Conservation (phyloP, 441 rosid genomes). For the Gossypium davidsonii region DNA sequence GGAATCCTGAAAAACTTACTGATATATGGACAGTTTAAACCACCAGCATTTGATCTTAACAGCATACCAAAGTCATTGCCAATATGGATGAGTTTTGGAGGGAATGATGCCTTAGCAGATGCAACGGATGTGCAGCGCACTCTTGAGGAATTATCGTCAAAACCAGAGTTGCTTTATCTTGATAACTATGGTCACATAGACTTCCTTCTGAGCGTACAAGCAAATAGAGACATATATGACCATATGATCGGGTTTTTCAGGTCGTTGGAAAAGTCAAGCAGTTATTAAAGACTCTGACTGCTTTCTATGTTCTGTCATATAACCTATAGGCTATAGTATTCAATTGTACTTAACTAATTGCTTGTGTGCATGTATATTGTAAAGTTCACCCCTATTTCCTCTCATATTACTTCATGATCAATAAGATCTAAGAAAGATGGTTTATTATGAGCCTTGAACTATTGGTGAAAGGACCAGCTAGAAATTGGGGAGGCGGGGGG, state of each 20-base stretch:
- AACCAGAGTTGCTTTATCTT: conserved; percentile 62
- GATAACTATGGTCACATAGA: conserved; percentile 82
- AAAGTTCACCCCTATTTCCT: neutral
- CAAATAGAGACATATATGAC: conserved; percentile 50
- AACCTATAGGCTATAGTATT: neutral
- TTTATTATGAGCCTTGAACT: neutral
- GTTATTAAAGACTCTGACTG: conserved; percentile 27
- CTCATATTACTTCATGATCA: neutral
- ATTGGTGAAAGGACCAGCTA: neutral
- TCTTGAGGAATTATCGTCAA: conserved; percentile 41
- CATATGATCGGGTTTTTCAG: conserved; percentile 60
- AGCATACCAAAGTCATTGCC: conserved; percentile 60
- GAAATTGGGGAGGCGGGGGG: neutral
- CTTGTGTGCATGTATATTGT: conserved; percentile 7
- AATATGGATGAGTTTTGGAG: conserved; percentile 87
- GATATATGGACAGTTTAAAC: conserved; percentile 46
- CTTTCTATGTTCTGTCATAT: neutral
- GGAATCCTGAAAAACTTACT: conserved; percentile 55
- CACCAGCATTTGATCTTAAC: conserved; percentile 63
- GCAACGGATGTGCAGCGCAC: conserved; percentile 53
- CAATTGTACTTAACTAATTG: neutral
- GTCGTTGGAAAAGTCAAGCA: conserved; percentile 33
- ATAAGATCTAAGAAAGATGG: neutral
- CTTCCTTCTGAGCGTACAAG: conserved; percentile 51
- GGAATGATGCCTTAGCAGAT: conserved; percentile 67